Conservation (phyloP, 2,329 filamentous ascomycete genomes). For the Diplodia sapinea region DNA sequence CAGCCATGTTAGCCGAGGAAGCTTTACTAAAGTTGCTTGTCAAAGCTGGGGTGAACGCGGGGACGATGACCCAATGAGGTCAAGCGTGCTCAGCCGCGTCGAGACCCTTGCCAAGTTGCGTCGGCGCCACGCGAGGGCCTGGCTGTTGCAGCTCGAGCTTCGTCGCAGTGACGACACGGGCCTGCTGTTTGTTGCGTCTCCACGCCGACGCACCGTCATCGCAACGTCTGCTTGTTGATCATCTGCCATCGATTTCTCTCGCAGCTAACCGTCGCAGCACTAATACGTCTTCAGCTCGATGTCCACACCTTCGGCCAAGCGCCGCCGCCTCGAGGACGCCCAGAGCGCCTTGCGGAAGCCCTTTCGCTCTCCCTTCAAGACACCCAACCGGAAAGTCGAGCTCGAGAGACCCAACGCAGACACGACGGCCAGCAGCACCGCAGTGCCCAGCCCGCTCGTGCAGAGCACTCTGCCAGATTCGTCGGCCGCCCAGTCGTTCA, state of each 20-base stretch:
- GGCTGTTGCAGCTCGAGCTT: conserved; percentile 6
- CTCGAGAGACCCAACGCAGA: conserved; percentile 16
- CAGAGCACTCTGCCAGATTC: conserved; percentile 18
- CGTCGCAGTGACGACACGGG: not conserved
- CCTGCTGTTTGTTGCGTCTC: not conserved
- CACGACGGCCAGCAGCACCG: conserved; percentile 14
- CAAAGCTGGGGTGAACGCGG: conserved; percentile 11
- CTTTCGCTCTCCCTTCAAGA: conserved; percentile 72
- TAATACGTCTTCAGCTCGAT: conserved; percentile 39
- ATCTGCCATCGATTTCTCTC: conserved; percentile 16
- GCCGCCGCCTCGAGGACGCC: conserved; percentile 66
- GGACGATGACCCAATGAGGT: conserved; percentile 8
- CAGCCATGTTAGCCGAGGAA: conserved; percentile 14
- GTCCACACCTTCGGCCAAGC: conserved; percentile 63
- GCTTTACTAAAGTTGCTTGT: conserved; percentile 24
- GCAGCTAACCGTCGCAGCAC: conserved; percentile 20
- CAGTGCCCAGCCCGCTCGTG: conserved; percentile 20
- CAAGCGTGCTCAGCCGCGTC: not conserved
- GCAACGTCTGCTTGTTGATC: conserved; percentile 10
- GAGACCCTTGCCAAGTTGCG: conserved; percentile 1
- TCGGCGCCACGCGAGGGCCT: not conserved
- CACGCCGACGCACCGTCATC: not conserved
- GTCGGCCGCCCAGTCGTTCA: conserved; percentile 10
- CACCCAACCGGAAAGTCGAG: conserved; percentile 36
- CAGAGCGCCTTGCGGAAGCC: conserved; percentile 68